Conservation (phyloP, 2,329 filamentous ascomycete genomes). For the Cadophora gregata region DNA sequence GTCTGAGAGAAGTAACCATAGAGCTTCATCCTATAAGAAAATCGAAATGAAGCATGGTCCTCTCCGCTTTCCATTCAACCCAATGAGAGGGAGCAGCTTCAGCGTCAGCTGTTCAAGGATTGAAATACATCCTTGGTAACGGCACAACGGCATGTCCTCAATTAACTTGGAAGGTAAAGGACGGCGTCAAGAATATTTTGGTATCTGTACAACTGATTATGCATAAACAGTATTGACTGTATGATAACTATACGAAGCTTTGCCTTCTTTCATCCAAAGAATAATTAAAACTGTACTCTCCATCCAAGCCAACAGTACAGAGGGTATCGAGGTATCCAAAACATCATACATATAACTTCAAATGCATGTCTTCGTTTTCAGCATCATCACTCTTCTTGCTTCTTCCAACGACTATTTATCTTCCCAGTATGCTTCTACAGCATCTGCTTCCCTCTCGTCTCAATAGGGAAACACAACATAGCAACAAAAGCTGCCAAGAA, state of each 20-base stretch:
- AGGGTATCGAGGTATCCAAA: slow-evolving; percentile 24
- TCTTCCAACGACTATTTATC: not conserved
- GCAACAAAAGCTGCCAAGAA: slow-evolving; percentile 65
- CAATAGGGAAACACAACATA: slow-evolving; percentile 66
- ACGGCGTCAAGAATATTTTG: too few species aligned
- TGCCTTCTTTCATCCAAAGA: not conserved
- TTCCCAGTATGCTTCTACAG: slow-evolving; percentile 46
- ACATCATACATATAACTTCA: not conserved
- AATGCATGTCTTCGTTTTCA: slow-evolving; percentile 9
- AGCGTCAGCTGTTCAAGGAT: slow-evolving; percentile 16
- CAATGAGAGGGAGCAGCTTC: too few species aligned
- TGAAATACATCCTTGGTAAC: not conserved
- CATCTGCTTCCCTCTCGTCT: slow-evolving; percentile 64
- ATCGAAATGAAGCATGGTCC: not conserved
- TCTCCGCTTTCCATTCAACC: not conserved
- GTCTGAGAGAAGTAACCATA: not conserved
- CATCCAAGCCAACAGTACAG: slow-evolving; percentile 5
- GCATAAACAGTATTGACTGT: not conserved
- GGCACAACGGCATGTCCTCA: slow-evolving; percentile 4
- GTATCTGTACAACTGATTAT: not conserved
- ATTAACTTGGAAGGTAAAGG: not conserved
- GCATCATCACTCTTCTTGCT: not conserved
- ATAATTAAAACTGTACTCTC: not conserved
- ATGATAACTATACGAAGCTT: not conserved
- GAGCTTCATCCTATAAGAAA: not conserved